These are phyloP conservation scores for Dendrobium catenatum DNA, from an alignment of 106 monocot genomes.

Conservation along the genomic window DNA sequence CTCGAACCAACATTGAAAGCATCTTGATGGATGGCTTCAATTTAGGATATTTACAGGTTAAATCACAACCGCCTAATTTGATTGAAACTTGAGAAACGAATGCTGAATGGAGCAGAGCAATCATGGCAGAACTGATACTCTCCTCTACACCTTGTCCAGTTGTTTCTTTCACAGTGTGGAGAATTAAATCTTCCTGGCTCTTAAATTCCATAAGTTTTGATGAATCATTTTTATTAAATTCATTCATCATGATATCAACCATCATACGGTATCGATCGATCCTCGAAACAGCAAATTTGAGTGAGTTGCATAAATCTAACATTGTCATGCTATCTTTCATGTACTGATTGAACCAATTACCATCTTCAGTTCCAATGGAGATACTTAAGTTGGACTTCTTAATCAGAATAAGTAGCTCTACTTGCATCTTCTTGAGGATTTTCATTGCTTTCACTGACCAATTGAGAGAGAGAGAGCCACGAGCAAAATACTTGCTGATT, in stretches of 20 bases:
- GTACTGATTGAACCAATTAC: conserved; percentile 50
- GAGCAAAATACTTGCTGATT: conserved; percentile 29
- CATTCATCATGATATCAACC: conserved; percentile 24
- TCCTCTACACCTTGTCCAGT: conserved; percentile 1
- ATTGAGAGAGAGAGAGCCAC: conserved; percentile 37
- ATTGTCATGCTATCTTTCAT: conserved; percentile 46
- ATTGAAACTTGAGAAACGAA: conserved; percentile 25
- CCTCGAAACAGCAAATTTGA: conserved; percentile 39
- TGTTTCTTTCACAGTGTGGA: conserved; percentile 6
- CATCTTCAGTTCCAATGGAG: conserved; percentile 11
- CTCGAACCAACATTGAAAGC: conserved; percentile 15
- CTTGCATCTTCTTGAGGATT: conserved; percentile 50
- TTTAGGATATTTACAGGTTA: conserved; percentile 9
- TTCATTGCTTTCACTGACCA: conserved; percentile 50
- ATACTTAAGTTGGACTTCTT: conserved; percentile 32
- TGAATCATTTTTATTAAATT: neutral
- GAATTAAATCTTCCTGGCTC: neutral
- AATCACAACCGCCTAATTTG: neutral
- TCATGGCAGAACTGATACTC: conserved; percentile 20
- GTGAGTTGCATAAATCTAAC: conserved; percentile 58
- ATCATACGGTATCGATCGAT: conserved; percentile 41
- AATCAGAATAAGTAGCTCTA: conserved; percentile 29
- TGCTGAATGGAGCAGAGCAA: conserved; percentile 27
- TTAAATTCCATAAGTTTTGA: neutral
- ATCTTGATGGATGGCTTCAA: conserved; percentile 18